Evolutionary conservation across 1,284 basidiomycete genomes (phyloP).

Genomic region (Irpex sp.): DNA sequence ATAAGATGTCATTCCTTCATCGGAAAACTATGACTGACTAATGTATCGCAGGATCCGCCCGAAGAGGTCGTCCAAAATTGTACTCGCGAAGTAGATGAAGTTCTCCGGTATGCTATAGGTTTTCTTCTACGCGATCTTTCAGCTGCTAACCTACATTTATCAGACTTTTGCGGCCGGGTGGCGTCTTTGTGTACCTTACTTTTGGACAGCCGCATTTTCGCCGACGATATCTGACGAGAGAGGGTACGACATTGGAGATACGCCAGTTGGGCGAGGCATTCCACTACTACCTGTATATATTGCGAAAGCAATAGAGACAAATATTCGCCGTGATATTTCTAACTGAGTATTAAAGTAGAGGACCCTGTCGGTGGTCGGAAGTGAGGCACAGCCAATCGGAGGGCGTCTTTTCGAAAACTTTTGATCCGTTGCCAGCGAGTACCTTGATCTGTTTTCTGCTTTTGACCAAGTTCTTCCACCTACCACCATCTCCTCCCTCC

Average conservation of each 20-base stretch:
- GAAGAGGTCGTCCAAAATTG: constrained; percentile 75
- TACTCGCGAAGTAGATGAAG: constrained; percentile 79
- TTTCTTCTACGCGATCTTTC: neutral
- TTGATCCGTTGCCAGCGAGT: neutral
- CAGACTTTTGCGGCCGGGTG: constrained; percentile 63
- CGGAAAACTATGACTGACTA: neutral
- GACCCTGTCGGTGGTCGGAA: neutral
- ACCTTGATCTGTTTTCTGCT: neutral
- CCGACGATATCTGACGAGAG: constrained; percentile 57
- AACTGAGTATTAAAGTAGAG: neutral
- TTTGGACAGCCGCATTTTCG: constrained; percentile 94
- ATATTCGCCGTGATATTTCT: neutral
- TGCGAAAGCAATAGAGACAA: constrained; percentile 13
- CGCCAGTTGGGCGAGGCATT: constrained; percentile 74
- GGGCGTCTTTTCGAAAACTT: neutral
- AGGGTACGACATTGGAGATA: constrained; percentile 58
- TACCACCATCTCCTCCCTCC: neutral
- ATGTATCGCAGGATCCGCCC: constrained; percentile 66
- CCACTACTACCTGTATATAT: constrained; percentile 81
- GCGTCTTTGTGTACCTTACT: constrained; percentile 81
- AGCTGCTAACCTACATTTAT: neutral
- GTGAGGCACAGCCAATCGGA: neutral
- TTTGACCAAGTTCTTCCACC: constrained; percentile 1
- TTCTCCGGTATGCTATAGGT: constrained; percentile 52
- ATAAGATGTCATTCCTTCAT: constrained; percentile 18